phyloP scores from a whole-genome alignment of 2,329 filamentous ascomycete genomes.

The Xylariaceae sp. region DNA sequence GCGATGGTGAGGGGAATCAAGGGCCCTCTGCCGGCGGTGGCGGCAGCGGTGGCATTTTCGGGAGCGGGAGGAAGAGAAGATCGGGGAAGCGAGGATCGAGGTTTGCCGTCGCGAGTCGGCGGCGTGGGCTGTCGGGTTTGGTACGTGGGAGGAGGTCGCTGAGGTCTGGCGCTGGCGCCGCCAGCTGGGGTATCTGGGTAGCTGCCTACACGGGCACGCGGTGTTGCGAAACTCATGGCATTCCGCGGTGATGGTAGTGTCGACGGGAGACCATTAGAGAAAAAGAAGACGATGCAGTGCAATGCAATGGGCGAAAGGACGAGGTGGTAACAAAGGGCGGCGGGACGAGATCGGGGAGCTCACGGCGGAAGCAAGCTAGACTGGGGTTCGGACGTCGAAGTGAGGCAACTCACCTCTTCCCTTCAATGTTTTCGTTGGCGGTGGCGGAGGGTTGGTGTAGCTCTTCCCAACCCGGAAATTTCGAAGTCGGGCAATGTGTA shows the following conservation, averaged over 20 bases:
- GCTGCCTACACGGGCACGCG: constrained; percentile 76
- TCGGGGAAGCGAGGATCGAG: constrained; percentile 1
- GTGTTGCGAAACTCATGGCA: constrained; percentile 77
- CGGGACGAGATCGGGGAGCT: no score
- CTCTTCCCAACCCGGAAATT: no score
- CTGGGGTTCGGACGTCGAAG: no score
- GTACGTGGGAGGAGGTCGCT: constrained; percentile 30
- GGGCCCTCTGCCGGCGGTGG: constrained; percentile 46
- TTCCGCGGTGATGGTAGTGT: constrained; percentile 43
- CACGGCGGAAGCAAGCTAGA: no score
- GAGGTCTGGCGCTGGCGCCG: constrained; percentile 30
- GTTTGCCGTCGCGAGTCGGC: constrained; percentile 10
- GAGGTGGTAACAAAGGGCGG: not conserved
- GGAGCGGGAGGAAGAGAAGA: constrained; percentile 47
- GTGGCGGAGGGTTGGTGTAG: no score
- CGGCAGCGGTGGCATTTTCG: constrained; percentile 33
- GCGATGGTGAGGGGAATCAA: constrained; percentile 78
- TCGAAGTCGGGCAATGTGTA: no score
- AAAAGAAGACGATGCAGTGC: not conserved
- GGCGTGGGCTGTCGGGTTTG: not conserved
- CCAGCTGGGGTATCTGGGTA: constrained; percentile 72
- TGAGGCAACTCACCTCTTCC: no score
- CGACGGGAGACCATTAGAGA: constrained; percentile 12
- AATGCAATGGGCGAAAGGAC: not conserved
- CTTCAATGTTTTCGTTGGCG: no score